phyloP scores from a whole-genome alignment of 768 basidiomycete species.

The Russula earlei region DNA sequence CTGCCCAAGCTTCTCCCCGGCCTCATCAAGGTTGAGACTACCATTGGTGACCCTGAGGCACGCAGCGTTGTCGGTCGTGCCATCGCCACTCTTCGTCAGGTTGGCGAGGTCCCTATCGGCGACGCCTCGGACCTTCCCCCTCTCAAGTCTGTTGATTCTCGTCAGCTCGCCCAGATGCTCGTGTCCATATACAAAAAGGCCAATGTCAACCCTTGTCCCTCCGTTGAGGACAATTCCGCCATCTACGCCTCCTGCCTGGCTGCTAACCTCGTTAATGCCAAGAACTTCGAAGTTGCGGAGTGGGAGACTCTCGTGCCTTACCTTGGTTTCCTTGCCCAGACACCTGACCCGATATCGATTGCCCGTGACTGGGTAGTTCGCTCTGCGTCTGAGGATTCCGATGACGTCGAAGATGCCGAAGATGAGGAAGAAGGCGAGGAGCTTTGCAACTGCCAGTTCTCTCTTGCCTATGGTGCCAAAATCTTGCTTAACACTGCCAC shows the following conservation, averaged over 20 bases:
- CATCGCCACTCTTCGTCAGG: conserved; percentile 90
- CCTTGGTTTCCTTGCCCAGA: conserved; percentile 54
- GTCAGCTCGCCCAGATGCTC: conserved; percentile 56
- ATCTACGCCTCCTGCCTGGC: conserved; percentile 74
- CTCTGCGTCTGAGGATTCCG: conserved; percentile 70
- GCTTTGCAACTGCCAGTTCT: conserved; percentile 98
- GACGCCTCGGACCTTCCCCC: conserved; percentile 92
- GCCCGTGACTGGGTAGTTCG: conserved; percentile 84
- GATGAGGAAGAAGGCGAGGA: conserved; percentile 99
- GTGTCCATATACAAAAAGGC: conserved; percentile 80
- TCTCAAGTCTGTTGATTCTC: conserved; percentile 64
- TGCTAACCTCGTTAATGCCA: conserved; percentile 76
- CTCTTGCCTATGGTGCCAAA: conserved; percentile 97
- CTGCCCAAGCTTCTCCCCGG: conserved; percentile 91
- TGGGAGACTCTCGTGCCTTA: conserved; percentile 80
- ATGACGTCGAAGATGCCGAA: conserved; percentile 57
- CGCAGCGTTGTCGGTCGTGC: conserved; percentile 87
- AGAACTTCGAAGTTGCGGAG: conserved; percentile 84
- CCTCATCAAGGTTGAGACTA: conserved; percentile 88
- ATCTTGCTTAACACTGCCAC: conserved; percentile 93
- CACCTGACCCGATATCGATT: conserved; percentile 57
- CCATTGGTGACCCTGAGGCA: conserved; percentile 97
- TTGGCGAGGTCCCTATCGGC: conserved; percentile 80
- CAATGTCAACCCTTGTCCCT: conserved; percentile 46
- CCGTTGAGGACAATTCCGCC: conserved; percentile 45